These are phyloP conservation scores for Pythium brachiatum DNA, from an alignment of 352 stramenopile species.

Conservation along the genomic window DNA sequence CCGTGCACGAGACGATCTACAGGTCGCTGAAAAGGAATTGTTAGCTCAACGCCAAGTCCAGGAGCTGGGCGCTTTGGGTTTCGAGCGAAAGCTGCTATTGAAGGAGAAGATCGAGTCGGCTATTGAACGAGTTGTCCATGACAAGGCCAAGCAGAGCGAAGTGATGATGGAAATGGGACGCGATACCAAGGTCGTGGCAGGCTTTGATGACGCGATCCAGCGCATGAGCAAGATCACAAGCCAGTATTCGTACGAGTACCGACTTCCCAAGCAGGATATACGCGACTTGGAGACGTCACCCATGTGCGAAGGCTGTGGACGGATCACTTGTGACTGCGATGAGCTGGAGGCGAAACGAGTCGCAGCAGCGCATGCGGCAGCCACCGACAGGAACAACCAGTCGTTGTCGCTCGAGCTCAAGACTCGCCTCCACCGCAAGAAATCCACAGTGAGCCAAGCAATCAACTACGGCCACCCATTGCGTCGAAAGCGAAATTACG, in stretches of 20 bases:
- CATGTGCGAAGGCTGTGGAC: constrained; percentile 50
- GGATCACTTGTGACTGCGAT: constrained; percentile 54
- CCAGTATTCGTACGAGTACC: constrained; percentile 57
- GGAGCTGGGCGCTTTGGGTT: constrained; percentile 54
- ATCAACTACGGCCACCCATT: constrained; percentile 29
- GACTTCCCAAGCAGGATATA: constrained; percentile 55
- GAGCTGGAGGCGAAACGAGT: constrained; percentile 10
- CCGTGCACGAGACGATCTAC: constrained; percentile 38
- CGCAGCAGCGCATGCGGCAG: neutral
- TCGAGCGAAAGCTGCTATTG: constrained; percentile 50
- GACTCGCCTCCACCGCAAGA: constrained; percentile 4
- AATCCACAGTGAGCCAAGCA: neutral
- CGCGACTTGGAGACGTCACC: constrained; percentile 32
- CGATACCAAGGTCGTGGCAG: constrained; percentile 37
- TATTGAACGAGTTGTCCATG: constrained; percentile 26
- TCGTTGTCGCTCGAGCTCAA: constrained; percentile 1
- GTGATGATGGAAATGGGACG: constrained; percentile 43
- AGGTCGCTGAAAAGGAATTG: constrained; percentile 32
- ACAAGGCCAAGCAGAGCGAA: constrained; percentile 41
- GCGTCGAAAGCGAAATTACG: constrained; percentile 27
- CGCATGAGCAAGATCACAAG: constrained; percentile 52
- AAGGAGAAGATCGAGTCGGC: constrained; percentile 45
- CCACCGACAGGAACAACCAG: neutral
- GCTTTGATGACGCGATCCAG: constrained; percentile 50
- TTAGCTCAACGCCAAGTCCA: constrained; percentile 41